Base-by-base conservation (phyloP, 2,329 filamentous ascomycete genomes). In the Claviceps pazoutovae region DNA sequence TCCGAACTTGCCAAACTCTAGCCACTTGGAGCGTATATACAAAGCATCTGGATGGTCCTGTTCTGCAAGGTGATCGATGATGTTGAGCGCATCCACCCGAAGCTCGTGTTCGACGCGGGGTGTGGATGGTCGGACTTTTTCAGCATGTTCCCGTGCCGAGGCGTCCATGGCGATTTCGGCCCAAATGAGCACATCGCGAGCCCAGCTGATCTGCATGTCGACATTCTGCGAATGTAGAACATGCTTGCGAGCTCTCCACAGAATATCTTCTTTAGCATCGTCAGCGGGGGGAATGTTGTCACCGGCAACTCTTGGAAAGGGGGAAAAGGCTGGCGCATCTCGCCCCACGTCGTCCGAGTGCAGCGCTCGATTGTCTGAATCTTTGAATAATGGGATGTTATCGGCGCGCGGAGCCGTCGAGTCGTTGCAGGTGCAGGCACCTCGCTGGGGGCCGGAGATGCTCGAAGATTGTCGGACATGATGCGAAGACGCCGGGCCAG, bases 1-100 rank as follows among this genome's bases (percentile, higher is more conserved):
- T 41, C 88, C 89, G 64, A 96, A 97, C 64, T 95, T 95, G 59
- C 93, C 93, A 74, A 97, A 98, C 65, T 98, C 93, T 49, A 95
- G 75, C 93, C 93, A 98, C 77, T 95, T 96, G 54, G 89, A 88
- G 61, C 83, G 83, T 73, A 97, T 88, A 66, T 97, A 98, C 58
- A 94, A 82, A 23, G 93, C 93, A 63, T 93, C 89, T 23, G 93
- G 93, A 60, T 98, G 93, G 56, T 84, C 82, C 66, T 98, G 93
- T 50, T 90, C 85, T 23, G 91, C 86, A 38, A 98, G 74, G 65
- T 96, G 96, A 52, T 78, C 79, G 59, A 96, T 85, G 55, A 98
- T 93, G 64, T 90, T 96, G 70, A 95, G 78, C 36, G 93, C 89
- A 66, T 98, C 93, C 48, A 84, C 72, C 56, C 85, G 83, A 56